phyloP scores from a whole-genome alignment of 495 filamentous ascomycete genomes.

The Aspergillus heteromorphus region DNA sequence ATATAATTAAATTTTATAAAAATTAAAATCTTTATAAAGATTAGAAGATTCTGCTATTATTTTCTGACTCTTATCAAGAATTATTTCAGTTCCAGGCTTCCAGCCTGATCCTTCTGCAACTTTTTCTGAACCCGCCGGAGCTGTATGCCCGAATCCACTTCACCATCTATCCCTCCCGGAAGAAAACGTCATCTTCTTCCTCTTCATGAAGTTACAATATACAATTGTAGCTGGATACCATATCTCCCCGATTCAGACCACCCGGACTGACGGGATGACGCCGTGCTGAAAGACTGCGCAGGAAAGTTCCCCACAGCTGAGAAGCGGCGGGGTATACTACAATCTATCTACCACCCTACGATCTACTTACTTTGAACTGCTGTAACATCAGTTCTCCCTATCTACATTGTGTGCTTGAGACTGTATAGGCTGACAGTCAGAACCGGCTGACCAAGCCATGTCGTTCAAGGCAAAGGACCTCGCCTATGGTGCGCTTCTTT shows the following conservation, averaged over 20 bases:
- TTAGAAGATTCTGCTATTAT: too few relatives aligned
- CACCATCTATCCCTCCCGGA: too few relatives aligned
- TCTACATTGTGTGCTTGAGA: neutral
- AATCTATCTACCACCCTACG: neutral
- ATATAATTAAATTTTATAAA: too few relatives aligned
- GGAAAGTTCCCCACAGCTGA: neutral
- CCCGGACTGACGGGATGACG: neutral
- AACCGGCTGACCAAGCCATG: constrained; percentile 26
- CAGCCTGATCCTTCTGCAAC: too few relatives aligned
- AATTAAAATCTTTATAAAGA: too few relatives aligned
- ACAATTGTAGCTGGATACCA: neutral
- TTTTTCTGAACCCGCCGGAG: too few relatives aligned
- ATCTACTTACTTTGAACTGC: neutral
- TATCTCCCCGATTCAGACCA: neutral
- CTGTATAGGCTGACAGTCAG: constrained; percentile 5
- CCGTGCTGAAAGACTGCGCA: neutral
- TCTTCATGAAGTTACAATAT: too few relatives aligned
- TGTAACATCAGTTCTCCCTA: neutral
- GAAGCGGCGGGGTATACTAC: neutral
- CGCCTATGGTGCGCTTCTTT: constrained; percentile 34
- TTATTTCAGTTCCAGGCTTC: too few relatives aligned
- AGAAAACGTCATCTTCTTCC: too few relatives aligned
- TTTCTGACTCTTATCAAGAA: too few relatives aligned
- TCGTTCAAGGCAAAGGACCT: constrained; percentile 44
- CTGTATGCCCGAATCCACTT: too few relatives aligned